A percentile compares a stretch with the other conserved stretches of the same genome.
These are phyloP conservation scores for Tolypocladium endophyticum DNA, from an alignment of 2,329 filamentous ascomycete species.

Conservation along the genomic window DNA sequence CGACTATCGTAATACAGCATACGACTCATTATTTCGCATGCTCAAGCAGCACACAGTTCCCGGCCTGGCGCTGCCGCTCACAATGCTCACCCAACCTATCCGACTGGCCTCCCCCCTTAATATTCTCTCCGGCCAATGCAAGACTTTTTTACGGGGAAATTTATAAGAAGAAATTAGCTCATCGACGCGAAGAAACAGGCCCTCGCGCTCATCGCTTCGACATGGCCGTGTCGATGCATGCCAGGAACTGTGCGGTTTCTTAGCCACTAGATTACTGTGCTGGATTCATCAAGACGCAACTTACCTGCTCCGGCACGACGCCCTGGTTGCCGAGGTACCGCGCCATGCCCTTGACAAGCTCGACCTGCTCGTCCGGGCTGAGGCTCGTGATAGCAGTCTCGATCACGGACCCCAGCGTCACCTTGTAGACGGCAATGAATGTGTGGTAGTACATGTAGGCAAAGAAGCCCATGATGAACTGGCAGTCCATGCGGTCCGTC, in stretches of 20 bases:
- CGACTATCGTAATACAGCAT: not conserved
- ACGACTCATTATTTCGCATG: not conserved
- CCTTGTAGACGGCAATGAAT: slow-evolving; percentile 85
- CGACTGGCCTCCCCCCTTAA: not conserved
- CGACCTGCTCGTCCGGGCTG: slow-evolving; percentile 77
- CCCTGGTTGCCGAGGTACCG: slow-evolving; percentile 57
- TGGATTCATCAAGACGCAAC: not conserved
- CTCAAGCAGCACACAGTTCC: not conserved
- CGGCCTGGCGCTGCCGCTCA: not conserved
- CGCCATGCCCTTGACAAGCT: slow-evolving; percentile 57
- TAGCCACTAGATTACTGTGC: not conserved
- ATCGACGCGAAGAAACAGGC: not conserved
- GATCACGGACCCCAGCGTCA: slow-evolving; percentile 75
- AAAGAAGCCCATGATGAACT: slow-evolving; percentile 99
- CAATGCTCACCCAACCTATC: no score
- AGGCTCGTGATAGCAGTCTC: slow-evolving; percentile 89
- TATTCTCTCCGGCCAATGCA: not conserved
- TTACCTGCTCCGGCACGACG: slow-evolving; percentile 21
- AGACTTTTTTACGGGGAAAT: not conserved
- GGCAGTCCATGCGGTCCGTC: slow-evolving; percentile 98
- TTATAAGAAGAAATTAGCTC: not conserved
- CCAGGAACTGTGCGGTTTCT: slow-evolving; percentile 6
- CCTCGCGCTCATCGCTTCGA: not conserved
- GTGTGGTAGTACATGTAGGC: slow-evolving; percentile 97
- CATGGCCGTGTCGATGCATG: slow-evolving; percentile 10